These are phyloP conservation scores for Zygotorulaspora florentina DNA, from an alignment of 805 yeast genomes.

Conservation along the genomic window DNA sequence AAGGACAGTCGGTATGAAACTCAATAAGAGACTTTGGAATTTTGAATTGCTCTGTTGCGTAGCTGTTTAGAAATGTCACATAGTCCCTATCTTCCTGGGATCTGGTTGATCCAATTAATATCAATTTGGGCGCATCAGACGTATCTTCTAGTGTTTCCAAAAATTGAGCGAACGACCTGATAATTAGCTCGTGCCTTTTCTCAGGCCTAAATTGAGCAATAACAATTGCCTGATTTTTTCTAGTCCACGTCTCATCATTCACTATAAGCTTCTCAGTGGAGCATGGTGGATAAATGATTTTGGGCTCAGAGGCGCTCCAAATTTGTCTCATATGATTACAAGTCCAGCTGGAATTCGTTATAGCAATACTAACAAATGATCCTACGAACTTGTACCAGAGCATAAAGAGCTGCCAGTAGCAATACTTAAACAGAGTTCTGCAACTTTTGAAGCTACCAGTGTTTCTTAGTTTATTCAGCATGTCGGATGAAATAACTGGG, in stretches of 20 bases:
- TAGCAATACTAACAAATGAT: slow-evolving; percentile 55
- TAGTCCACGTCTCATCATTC: slow-evolving; percentile 26
- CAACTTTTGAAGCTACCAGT: slow-evolving; percentile 14
- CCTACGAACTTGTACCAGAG: slow-evolving; percentile 64
- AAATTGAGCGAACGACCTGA: slow-evolving; percentile 60
- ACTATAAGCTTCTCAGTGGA: slow-evolving; percentile 55
- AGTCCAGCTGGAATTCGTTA: slow-evolving; percentile 93
- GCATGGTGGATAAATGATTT: slow-evolving; percentile 83
- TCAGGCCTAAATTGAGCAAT: slow-evolving; percentile 95
- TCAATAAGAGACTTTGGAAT: slow-evolving; percentile 42
- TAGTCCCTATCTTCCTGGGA: slow-evolving; percentile 57
- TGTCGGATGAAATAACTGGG: slow-evolving; percentile 85
- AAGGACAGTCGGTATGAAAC: slow-evolving; percentile 71
- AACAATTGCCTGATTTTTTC: slow-evolving; percentile 38
- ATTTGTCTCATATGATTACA: slow-evolving; percentile 60
- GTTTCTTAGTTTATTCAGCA: slow-evolving; percentile 59
- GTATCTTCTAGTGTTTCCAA: slow-evolving; percentile 23
- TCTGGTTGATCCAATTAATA: slow-evolving; percentile 83
- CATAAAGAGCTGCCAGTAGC: slow-evolving; percentile 72
- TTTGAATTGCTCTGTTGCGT: slow-evolving; percentile 39
- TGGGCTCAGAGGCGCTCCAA: slow-evolving; percentile 51
- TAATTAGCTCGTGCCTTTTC: slow-evolving; percentile 74
- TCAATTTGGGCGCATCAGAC: slow-evolving; percentile 47
- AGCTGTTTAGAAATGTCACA: slow-evolving; percentile 46
- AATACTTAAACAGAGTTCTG: slow-evolving; percentile 39